These are phyloP conservation scores for Candida railenensis DNA, from an alignment of 805 yeast species.

Conservation along the genomic window DNA sequence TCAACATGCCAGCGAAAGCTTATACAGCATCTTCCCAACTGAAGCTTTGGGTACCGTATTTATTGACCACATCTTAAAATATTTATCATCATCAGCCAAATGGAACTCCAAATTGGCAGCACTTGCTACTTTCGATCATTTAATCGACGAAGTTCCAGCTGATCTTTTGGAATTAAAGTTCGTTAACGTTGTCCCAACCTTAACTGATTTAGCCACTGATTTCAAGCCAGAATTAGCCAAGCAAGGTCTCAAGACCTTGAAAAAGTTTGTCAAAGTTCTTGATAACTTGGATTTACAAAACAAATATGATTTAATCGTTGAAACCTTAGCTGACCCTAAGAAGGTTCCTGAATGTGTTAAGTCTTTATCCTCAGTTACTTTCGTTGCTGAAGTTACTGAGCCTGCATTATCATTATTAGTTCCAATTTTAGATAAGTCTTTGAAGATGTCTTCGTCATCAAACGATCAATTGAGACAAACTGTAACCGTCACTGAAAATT, in stretches of 20 bases:
- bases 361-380: slow-evolving; percentile 88
- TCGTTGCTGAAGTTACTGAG: slow-evolving; percentile 98
- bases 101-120: slow-evolving; percentile 91
- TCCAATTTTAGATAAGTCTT: slow-evolving; percentile 88
- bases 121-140: slow-evolving; percentile 66
- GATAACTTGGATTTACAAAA: slow-evolving; percentile 92
- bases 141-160: slow-evolving; percentile 76
- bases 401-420: slow-evolving; percentile 88
- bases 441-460: slow-evolving; percentile 82
- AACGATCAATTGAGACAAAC: slow-evolving; percentile 97
- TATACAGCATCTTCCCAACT: slow-evolving; percentile 67
- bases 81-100: slow-evolving; percentile 80
- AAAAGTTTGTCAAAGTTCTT: slow-evolving; percentile 71
- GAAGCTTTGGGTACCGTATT: slow-evolving; percentile 78
- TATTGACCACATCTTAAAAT: slow-evolving; percentile 57
- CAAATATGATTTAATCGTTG: slow-evolving; percentile 77
- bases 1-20: slow-evolving; percentile 69
- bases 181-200: slow-evolving; percentile 73
- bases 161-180: slow-evolving; percentile 84
- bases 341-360: slow-evolving; percentile 88
- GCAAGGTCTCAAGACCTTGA: slow-evolving; percentile 72
- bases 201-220: slow-evolving; percentile 89
- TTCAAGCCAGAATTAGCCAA: slow-evolving; percentile 94
- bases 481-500: slow-evolving; percentile 91
- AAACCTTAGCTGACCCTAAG: slow-evolving; percentile 86